Percentiles rank a stretch among this genome's conserved stretches.
phyloP scores from a whole-genome alignment of 2,329 filamentous ascomycete genomes.

The Fusarium falciforme region DNA sequence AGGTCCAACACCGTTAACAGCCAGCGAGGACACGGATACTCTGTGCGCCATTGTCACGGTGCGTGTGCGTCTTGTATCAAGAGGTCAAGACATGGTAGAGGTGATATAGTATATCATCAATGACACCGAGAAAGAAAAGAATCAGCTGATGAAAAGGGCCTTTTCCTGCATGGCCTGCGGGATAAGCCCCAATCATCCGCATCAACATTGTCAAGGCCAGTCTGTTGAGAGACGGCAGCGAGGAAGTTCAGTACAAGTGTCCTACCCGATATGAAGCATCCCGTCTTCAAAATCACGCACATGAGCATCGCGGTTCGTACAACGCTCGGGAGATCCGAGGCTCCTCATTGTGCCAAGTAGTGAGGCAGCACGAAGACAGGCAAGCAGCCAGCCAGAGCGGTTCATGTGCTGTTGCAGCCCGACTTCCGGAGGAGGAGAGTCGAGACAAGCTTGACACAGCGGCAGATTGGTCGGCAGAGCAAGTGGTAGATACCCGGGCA shows the following conservation, averaged over 20 bases:
- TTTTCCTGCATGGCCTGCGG: background rate
- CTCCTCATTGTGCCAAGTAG: conserved; percentile 32
- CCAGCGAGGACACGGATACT: background rate
- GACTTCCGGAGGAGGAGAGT: conserved; percentile 27
- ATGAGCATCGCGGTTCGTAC: conserved; percentile 18
- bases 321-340: conserved; percentile 34
- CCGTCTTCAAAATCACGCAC: conserved; percentile 2
- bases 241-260: conserved; percentile 5
- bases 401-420: conserved; percentile 35
- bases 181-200: background rate
- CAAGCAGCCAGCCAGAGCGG: conserved; percentile 19
- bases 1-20: background rate
- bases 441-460: conserved; percentile 32
- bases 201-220: background rate
- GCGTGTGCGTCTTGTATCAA: background rate
- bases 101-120: background rate
- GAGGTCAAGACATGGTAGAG: background rate
- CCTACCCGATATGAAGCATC: conserved; percentile 13
- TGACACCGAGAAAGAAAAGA: background rate
- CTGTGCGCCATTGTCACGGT: background rate
- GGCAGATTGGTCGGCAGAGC: conserved; percentile 18
- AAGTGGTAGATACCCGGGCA: conserved; percentile 1
- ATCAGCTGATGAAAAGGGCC: background rate
- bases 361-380: conserved; percentile 29
- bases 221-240: background rate